Evolutionary conservation across 2,329 filamentous ascomycete genomes (phyloP).

Genomic region (Ilyonectria robusta): DNA sequence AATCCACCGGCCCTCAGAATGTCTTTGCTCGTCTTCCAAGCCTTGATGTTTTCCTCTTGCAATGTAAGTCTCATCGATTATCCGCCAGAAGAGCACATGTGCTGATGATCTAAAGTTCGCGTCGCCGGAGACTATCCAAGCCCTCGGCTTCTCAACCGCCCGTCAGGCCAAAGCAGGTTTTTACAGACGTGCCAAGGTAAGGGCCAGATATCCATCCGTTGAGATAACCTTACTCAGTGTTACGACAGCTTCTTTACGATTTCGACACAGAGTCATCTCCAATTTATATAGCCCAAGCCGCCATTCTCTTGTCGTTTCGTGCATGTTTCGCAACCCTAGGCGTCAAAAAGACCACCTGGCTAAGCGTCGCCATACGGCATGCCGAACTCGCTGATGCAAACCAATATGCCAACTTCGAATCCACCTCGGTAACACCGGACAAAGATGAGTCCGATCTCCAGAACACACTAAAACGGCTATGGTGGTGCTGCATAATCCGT

Average conservation of each 20-base stretch:
- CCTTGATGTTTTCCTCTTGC: background rate
- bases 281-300: background rate
- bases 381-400: background rate
- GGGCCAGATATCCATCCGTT: background rate
- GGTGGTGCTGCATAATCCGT: conserved; percentile 19
- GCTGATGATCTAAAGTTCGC: background rate
- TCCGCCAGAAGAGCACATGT: background rate
- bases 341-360: background rate
- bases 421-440: background rate
- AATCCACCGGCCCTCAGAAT: background rate
- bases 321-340: background rate
- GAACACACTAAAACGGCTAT: background rate
- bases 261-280: background rate
- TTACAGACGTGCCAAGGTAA: background rate
- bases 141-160: background rate
- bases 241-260: background rate
- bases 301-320: background rate
- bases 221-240: background rate
- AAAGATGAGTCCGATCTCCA: background rate
- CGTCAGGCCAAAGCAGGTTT: background rate
- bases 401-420: background rate
- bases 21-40: background rate
- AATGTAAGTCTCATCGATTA: background rate
- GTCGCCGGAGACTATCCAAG: background rate
- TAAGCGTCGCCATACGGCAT: background rate